Evolutionary conservation across 768 basidiomycete genomes (phyloP).

Genomic region (Amanita muscaria): DNA sequence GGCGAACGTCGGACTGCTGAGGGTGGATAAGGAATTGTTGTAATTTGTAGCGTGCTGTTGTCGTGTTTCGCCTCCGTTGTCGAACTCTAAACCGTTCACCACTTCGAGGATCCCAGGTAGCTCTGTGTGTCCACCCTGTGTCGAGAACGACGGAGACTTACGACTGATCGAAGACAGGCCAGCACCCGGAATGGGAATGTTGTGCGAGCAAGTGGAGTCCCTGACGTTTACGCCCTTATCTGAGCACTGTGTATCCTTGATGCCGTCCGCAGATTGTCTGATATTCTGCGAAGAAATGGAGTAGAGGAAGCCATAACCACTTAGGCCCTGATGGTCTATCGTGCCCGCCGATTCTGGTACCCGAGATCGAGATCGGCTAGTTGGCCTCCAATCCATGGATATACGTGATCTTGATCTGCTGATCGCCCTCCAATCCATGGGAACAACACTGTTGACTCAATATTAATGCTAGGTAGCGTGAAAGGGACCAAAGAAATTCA

Average conservation of each 20-base stretch:
- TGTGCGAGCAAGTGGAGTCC: slow-evolving; percentile 13
- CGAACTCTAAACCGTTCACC: slow-evolving; percentile 29
- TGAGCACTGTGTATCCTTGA: neutral
- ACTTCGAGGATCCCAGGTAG: slow-evolving; percentile 42
- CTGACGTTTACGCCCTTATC: slow-evolving; percentile 2
- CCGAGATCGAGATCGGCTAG: slow-evolving; percentile 70
- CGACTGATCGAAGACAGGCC: slow-evolving; percentile 40
- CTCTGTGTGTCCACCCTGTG: slow-evolving; percentile 27
- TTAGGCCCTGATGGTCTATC: slow-evolving; percentile 37
- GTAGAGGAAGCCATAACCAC: slow-evolving; percentile 3
- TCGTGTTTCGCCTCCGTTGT: slow-evolving; percentile 19
- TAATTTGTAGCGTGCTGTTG: slow-evolving; percentile 24
- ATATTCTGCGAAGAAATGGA: neutral
- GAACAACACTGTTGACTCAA: slow-evolving; percentile 34
- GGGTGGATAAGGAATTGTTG: slow-evolving; percentile 30
- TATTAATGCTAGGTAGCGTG: slow-evolving; percentile 7
- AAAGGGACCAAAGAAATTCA: slow-evolving; percentile 32
- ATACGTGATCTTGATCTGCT: slow-evolving; percentile 86
- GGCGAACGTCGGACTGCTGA: slow-evolving; percentile 42
- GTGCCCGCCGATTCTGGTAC: slow-evolving; percentile 47
- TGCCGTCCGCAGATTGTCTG: neutral
- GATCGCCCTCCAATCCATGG: slow-evolving; percentile 92
- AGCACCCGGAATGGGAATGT: slow-evolving; percentile 33
- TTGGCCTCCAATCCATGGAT: slow-evolving; percentile 86
- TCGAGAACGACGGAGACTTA: slow-evolving; percentile 36